phyloP scores from a whole-genome alignment of 805 yeast species.

The Candida maltosa region DNA sequence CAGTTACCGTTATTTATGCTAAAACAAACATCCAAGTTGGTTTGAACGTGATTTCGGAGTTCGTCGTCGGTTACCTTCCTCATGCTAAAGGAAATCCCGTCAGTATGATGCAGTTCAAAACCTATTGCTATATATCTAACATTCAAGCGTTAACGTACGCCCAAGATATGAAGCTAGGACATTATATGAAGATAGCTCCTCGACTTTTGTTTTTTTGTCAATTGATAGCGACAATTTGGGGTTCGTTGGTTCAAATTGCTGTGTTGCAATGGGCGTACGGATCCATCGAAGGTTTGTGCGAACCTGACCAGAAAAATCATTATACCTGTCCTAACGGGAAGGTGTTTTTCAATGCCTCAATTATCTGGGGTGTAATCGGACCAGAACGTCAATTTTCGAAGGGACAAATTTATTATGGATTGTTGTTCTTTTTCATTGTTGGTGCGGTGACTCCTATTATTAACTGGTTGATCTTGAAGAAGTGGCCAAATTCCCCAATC shows the following conservation, averaged over 20 bases:
- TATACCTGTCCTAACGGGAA: slow-evolving; percentile 42
- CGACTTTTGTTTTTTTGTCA: slow-evolving; percentile 41
- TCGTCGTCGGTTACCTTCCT: slow-evolving; percentile 41
- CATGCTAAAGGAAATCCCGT: slow-evolving; percentile 50
- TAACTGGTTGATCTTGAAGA: slow-evolving; percentile 36
- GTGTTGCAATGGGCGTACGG: slow-evolving; percentile 43
- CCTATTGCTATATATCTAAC: slow-evolving; percentile 46
- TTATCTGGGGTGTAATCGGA: slow-evolving; percentile 43
- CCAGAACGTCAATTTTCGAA: slow-evolving; percentile 17
- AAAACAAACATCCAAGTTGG: slow-evolving; percentile 32
- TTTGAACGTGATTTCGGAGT: slow-evolving; percentile 41
- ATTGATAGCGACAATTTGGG: slow-evolving; percentile 41
- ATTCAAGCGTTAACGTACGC: slow-evolving; percentile 48
- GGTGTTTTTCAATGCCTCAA: slow-evolving; percentile 41
- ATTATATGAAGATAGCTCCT: slow-evolving; percentile 42
- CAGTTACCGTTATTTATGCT: slow-evolving; percentile 29
- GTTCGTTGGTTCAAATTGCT: slow-evolving; percentile 36
- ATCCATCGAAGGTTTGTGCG: slow-evolving; percentile 30
- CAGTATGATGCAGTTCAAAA: slow-evolving; percentile 47
- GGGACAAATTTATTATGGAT: slow-evolving; percentile 24
- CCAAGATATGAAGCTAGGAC: slow-evolving; percentile 45
- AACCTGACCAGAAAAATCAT: slow-evolving; percentile 19
- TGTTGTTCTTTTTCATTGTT: slow-evolving; percentile 36
- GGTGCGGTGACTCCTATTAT: slow-evolving; percentile 36
- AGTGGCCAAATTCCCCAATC: slow-evolving; percentile 37